Conservation (phyloP, 2,329 filamentous ascomycete species). For the Pseudogymnoascus sp. region DNA sequence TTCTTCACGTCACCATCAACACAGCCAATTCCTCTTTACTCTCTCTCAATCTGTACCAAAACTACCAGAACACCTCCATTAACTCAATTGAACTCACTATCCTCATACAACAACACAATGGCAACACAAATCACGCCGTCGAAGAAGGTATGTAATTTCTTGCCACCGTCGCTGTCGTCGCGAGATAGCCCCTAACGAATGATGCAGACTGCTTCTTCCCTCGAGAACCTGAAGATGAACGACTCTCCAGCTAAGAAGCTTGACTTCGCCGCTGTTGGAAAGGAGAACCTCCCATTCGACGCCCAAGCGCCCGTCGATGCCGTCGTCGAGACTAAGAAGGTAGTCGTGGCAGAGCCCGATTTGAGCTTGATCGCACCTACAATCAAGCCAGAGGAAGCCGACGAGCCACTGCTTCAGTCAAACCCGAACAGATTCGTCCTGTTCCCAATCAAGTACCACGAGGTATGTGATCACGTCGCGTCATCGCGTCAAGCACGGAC, state of each 20-base stretch:
- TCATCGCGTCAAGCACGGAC: slow-evolving; percentile 32
- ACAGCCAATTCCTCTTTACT: slow-evolving; percentile 13
- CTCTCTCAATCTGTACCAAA: slow-evolving; percentile 17
- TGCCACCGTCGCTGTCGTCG: slow-evolving; percentile 28
- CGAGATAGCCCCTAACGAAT: slow-evolving; percentile 13
- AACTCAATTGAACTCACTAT: slow-evolving; percentile 15
- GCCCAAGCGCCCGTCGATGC: slow-evolving; percentile 42
- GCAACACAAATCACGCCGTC: slow-evolving; percentile 67
- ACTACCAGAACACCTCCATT: background rate
- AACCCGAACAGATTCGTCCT: slow-evolving; percentile 95
- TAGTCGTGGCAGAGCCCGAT: slow-evolving; percentile 35
- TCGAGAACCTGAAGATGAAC: slow-evolving; percentile 80
- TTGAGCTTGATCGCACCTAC: slow-evolving; percentile 33
- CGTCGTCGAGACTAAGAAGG: slow-evolving; percentile 49
- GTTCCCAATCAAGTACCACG: slow-evolving; percentile 98
- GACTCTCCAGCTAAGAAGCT: slow-evolving; percentile 89
- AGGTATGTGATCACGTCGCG: slow-evolving; percentile 55
- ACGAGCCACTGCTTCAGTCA: slow-evolving; percentile 89
- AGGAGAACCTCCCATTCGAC: slow-evolving; percentile 66
- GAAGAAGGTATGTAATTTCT: slow-evolving; percentile 52
- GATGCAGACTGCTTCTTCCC: slow-evolving; percentile 70
- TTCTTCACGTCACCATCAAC: slow-evolving; percentile 12
- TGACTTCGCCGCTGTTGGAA: slow-evolving; percentile 63
- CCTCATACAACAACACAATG: slow-evolving; percentile 45
- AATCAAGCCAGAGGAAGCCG: slow-evolving; percentile 61